Conservation (phyloP, 2,329 filamentous ascomycete species). For the Fusarium udum region DNA sequence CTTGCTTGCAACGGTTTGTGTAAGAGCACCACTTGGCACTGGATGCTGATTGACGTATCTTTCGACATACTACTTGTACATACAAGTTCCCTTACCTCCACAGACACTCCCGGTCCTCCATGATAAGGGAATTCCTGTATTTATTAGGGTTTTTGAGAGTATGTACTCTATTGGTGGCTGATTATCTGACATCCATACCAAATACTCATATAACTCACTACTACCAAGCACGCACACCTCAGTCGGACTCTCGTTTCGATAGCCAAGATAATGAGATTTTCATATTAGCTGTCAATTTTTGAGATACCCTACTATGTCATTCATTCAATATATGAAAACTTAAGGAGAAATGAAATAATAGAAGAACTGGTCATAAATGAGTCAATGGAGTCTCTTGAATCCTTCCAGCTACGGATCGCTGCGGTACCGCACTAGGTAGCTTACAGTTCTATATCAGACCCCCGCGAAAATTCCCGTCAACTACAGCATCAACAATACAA, state of each 20-base stretch:
- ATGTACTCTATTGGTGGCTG: not conserved
- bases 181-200: not conserved
- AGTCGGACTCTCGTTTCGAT: not conserved
- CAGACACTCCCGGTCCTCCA: not conserved
- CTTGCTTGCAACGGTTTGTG: not conserved
- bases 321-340: not conserved
- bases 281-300: not conserved
- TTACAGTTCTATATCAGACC: conserved; percentile 7
- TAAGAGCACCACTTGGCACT: not conserved
- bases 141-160: not conserved
- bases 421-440: conserved; percentile 31
- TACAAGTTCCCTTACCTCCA: not conserved
- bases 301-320: not conserved
- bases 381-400: conserved; percentile 13
- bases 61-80: not conserved
- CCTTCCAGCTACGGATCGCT: conserved; percentile 23
- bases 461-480: conserved; percentile 22
- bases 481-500: conserved; percentile 17
- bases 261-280: not conserved
- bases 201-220: not conserved
- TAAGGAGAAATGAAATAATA: not conserved
- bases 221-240: not conserved
- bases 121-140: too few relatives aligned
- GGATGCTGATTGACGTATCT: not conserved
- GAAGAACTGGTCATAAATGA: not conserved